phyloP scores from a whole-genome alignment of 2,329 filamentous ascomycete genomes.

The Fusarium illudens region DNA sequence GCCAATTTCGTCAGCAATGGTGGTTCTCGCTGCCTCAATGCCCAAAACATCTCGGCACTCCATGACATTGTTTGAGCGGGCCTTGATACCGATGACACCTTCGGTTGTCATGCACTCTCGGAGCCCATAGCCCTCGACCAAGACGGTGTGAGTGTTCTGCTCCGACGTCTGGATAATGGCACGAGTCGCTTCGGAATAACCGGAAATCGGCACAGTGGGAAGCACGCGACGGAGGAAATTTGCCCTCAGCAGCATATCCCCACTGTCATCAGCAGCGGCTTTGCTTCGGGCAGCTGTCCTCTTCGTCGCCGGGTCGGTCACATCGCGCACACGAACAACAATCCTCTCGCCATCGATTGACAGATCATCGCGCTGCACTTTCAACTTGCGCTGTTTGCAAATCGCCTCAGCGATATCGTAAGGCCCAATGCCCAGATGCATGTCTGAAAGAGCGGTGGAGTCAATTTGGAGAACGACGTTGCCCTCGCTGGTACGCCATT shows the following conservation, averaged over 20 bases:
- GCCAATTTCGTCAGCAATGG: constrained; percentile 88
- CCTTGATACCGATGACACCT: constrained; percentile 81
- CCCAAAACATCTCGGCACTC: constrained; percentile 88
- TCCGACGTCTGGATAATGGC: constrained; percentile 89
- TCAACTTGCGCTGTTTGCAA: constrained; percentile 82
- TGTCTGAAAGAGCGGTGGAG: constrained; percentile 76
- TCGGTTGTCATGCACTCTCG: constrained; percentile 91
- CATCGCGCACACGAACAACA: constrained; percentile 74
- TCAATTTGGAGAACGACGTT: constrained; percentile 86
- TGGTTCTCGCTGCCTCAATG: constrained; percentile 90
- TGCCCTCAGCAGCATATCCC: constrained; percentile 74
- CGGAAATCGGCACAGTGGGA: constrained; percentile 85
- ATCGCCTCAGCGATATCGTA: constrained; percentile 81
- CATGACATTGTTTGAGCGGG: constrained; percentile 86
- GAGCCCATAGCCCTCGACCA: constrained; percentile 95
- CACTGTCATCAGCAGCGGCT: constrained; percentile 52
- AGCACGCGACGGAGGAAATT: constrained; percentile 86
- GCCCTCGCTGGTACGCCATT: constrained; percentile 80
- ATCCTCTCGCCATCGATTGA: constrained; percentile 69
- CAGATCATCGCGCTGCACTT: constrained; percentile 73
- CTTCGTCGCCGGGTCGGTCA: constrained; percentile 58
- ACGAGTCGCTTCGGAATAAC: constrained; percentile 84
- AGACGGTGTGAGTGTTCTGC: constrained; percentile 72
- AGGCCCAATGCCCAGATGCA: constrained; percentile 81
- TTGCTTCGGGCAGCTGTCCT: constrained; percentile 56